phyloP scores from a whole-genome alignment of 768 basidiomycete species.

The Rhodotorula kratochvilovae region DNA sequence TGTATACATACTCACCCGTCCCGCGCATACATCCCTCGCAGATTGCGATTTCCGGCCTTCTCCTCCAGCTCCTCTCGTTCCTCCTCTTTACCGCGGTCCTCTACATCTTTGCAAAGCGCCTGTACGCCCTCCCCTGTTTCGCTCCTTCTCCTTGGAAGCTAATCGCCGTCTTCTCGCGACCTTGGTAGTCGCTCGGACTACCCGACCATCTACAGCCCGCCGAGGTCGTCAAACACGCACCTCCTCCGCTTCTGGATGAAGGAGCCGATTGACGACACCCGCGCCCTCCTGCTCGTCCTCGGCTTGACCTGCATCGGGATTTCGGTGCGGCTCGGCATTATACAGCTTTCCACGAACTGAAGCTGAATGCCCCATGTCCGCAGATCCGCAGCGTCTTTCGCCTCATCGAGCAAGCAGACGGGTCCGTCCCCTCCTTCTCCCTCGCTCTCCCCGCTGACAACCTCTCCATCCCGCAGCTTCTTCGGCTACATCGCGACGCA shows the following conservation, averaged over 20 bases:
- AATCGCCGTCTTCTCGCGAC: fast-evolving
- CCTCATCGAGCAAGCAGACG: slow-evolving; percentile 59
- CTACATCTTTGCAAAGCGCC: slow-evolving; percentile 13
- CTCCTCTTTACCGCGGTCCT: slow-evolving; percentile 4
- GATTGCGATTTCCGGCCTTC: slow-evolving; percentile 8
- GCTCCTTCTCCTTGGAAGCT: no score
- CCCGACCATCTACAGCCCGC: neutral
- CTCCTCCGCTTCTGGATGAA: neutral
- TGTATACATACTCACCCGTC: no score
- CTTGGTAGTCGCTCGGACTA: neutral
- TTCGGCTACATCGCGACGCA: slow-evolving; percentile 52
- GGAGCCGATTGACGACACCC: slow-evolving; percentile 53
- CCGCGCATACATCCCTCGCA: neutral
- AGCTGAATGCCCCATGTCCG: no score
- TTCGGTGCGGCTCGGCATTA: slow-evolving; percentile 41
- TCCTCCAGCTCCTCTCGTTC: slow-evolving; percentile 8
- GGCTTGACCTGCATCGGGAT: slow-evolving; percentile 61
- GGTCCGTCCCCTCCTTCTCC: slow-evolving; percentile 46
- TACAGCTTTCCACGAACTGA: neutral
- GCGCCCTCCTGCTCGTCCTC: slow-evolving; percentile 55
- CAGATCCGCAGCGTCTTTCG: slow-evolving; percentile 61
- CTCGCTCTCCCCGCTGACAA: no score
- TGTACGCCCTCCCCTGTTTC: neutral
- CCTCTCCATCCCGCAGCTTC: neutral
- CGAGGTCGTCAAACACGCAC: no score